phyloP scores from a whole-genome alignment of 345 rosid species.

The Eucalyptus pauciflora region DNA sequence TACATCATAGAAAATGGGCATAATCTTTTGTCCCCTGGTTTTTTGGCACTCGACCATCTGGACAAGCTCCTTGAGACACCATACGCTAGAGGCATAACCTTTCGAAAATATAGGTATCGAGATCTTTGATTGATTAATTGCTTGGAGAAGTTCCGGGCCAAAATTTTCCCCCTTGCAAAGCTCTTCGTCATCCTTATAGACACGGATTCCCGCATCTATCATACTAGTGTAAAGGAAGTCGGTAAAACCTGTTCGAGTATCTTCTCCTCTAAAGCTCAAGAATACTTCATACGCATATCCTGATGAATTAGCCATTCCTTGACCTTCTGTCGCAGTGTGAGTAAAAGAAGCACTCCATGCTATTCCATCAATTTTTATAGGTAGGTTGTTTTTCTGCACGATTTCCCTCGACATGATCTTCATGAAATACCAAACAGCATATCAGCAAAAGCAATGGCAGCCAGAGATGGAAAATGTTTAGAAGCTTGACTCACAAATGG shows the following conservation, averaged over 20 bases:
- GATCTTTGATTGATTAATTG: not conserved
- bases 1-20: not conserved
- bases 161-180: rapidly evolving
- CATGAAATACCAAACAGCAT: too few species aligned
- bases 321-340: too few species aligned
- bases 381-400: too few species aligned
- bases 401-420: too few species aligned
- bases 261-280: not conserved
- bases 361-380: too few species aligned
- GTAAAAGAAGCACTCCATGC: too few species aligned
- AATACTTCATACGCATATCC: not conserved
- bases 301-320: too few species aligned
- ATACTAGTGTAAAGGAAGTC: not conserved
- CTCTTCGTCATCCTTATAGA: not conserved
- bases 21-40: not conserved
- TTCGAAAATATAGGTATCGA: not conserved
- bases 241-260: not conserved
- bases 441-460: too few species aligned
- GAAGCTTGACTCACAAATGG: too few species aligned
- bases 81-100: not conserved
- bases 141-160: not conserved
- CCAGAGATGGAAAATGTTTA: too few species aligned
- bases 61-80: not conserved
- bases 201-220: not conserved
- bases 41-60: not conserved